Evolutionary conservation across 1,139 yeast genomes (phyloP).

Genomic region (Eremothecium gossypii): DNA sequence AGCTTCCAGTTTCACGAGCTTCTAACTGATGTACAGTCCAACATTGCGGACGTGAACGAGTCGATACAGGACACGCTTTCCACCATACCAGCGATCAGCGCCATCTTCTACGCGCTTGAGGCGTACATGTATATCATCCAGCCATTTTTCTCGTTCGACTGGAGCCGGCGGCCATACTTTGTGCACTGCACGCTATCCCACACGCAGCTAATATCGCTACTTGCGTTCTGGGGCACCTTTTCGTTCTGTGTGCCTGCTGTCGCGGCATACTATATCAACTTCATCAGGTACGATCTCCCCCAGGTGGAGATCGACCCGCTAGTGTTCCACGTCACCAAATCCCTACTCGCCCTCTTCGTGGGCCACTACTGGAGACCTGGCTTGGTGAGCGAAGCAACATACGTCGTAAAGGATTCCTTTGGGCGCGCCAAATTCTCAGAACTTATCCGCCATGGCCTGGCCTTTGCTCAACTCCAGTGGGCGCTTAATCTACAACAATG

Average conservation of each 20-base stretch:
- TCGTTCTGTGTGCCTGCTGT: constrained; percentile 19
- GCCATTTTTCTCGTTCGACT: constrained; percentile 5
- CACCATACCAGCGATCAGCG: constrained; percentile 20
- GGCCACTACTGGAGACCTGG: constrained; percentile 8
- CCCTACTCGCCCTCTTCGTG: constrained; percentile 14
- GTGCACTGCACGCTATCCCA: constrained; percentile 8
- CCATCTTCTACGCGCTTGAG: constrained; percentile 19
- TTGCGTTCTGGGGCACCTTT: constrained; percentile 16
- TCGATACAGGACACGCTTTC: constrained; percentile 25
- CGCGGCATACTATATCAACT: constrained; percentile 25
- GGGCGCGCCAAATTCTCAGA: constrained; percentile 4
- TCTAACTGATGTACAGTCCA: constrained; percentile 17
- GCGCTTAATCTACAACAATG: constrained; percentile 15
- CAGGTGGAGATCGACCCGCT: constrained; percentile 25
- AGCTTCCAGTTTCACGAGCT: constrained; percentile 20
- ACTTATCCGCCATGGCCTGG: constrained; percentile 7
- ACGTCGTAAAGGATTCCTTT: constrained; percentile 8
- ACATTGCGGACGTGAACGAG: constrained; percentile 18
- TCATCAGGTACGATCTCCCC: constrained; percentile 24
- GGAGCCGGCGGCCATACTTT: constrained; percentile 5
- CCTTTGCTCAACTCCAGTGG: constrained; percentile 11
- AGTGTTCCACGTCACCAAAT: constrained; percentile 23
- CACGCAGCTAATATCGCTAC: constrained; percentile 9
- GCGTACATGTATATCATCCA: constrained; percentile 11
- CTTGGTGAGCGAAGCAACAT: constrained; percentile 7